Evolutionary conservation across 805 yeast species (phyloP), one percentile per base, ranked within the genome.

Genomic region (Komagataella populi): DNA sequence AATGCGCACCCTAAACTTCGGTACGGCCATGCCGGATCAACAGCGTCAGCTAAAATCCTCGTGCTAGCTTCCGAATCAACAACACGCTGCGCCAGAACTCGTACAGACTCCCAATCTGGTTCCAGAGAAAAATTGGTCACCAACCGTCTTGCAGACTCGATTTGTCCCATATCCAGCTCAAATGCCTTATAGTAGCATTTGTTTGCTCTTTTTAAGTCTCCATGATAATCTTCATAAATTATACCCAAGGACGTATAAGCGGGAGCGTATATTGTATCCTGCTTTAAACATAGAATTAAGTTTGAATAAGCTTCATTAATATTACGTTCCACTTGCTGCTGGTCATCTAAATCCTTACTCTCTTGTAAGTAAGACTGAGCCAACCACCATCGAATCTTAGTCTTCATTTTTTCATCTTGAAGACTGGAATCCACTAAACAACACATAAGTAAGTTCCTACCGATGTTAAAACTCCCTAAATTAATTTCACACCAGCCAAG

Each of bases 161-260:
- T 67, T 60, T 93, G 95, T 12, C 83, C 77, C 0, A 83, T 75
- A 63, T 89, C 93, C 30, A 91, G 67, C 59, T 91, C 97, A 62
- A 91, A 86, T 0, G 98, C 96, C 59, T 83, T 87, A 62, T 83
- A 80, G 63, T 83, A 91, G 63, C 96, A 89, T 61, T 87, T 88
- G 51, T 81, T 81, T 0, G 97, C 95, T 48, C 93, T 76, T 0
- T 69, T 67, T 23, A 66, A 61, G 59, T 89, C 96, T 7, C 70
- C 65, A 54, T 73, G 81, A 53, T 74, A 69, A 1, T 76, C 73
- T 3, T 75, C 65, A 59, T 87, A 90, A n/a, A 87, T 70, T 49
- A 74, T 63, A 22, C 99, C 99, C 23, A 93, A 68, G 1, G 88
- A 74, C 0, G 96, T 82, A 62, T 81, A 93, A 0, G 96, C 78